These are phyloP conservation scores for Coemansia sp. DNA, from an alignment of 192 early-diverging fungal species.

Conservation along the genomic window DNA sequence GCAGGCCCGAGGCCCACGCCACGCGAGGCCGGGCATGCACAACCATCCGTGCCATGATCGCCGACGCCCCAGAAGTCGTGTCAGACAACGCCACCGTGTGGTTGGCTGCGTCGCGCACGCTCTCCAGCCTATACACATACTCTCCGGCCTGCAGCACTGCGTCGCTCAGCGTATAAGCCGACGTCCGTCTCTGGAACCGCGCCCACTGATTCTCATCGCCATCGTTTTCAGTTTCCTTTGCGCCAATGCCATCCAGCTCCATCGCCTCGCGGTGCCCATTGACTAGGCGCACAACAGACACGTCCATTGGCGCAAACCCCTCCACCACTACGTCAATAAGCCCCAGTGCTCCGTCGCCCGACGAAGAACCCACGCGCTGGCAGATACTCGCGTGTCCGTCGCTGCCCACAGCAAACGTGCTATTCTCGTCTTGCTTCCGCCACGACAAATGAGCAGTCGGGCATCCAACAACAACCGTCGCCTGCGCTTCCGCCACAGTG, in stretches of 20 bases:
- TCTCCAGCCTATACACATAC: conserved; percentile 52
- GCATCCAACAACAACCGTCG: conserved; percentile 44
- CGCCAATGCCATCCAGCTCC: conserved; percentile 26
- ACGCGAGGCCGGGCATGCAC: conserved; percentile 40
- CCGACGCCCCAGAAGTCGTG: neutral
- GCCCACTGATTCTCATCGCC: conserved; percentile 21
- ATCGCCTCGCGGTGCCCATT: conserved; percentile 50
- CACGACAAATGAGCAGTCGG: conserved; percentile 45
- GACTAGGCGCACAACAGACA: conserved; percentile 48
- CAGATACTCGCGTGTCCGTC: conserved; percentile 53
- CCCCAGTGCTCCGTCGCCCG: neutral
- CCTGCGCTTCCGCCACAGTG: conserved; percentile 32
- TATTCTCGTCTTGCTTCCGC: conserved; percentile 27
- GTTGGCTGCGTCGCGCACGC: conserved; percentile 47
- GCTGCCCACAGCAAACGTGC: conserved; percentile 32
- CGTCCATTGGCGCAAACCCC: conserved; percentile 49
- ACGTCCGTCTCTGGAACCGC: conserved; percentile 28
- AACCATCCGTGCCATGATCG: conserved; percentile 39
- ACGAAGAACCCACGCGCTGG: conserved; percentile 25
- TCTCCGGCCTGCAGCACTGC: conserved; percentile 48
- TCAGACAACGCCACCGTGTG: conserved; percentile 38
- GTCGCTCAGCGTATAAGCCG: conserved; percentile 40
- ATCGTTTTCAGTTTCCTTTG: neutral
- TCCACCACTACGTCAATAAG: conserved; percentile 44
- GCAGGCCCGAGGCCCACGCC: conserved; percentile 20